Percentiles rank a stretch among this genome's conserved stretches.
These are phyloP conservation scores for Blepharisma japonicum DNA, from an alignment of 73 alveolate genomes.

Conservation along the genomic window DNA sequence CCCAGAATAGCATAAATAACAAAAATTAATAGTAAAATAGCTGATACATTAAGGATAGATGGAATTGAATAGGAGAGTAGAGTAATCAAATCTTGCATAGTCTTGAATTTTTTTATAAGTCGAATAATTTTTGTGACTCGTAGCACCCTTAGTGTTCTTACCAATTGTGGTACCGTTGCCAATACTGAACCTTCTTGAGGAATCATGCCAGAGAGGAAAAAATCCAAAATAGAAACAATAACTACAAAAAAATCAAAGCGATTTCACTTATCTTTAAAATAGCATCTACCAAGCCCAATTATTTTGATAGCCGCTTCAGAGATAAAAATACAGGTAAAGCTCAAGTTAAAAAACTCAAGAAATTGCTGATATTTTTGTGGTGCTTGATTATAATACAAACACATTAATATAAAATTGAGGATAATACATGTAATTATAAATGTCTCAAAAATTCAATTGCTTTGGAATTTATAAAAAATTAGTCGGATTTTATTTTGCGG, in stretches of 20 bases:
- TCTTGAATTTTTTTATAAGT: constrained; percentile 77
- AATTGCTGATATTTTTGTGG: constrained; percentile 26
- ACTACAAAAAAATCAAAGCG: constrained; percentile 94
- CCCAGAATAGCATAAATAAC: constrained; percentile 88
- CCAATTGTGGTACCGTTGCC: constrained; percentile 81
- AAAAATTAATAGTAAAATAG: constrained; percentile 75
- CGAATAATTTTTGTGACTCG: constrained; percentile 82
- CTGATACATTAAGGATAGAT: constrained; percentile 79
- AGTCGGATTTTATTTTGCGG: constrained; percentile 56
- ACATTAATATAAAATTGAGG: constrained; percentile 79
- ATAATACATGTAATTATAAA: constrained; percentile 50
- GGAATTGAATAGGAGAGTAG: constrained; percentile 82
- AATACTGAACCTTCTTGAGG: constrained; percentile 58
- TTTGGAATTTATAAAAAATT: constrained; percentile 72
- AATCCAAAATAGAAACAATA: constrained; percentile 77
- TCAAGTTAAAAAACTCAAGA: constrained; percentile 67
- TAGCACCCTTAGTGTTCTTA: constrained; percentile 87
- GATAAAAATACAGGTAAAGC: constrained; percentile 75
- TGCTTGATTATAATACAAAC: constrained; percentile 68
- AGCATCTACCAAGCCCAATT: constrained; percentile 77
- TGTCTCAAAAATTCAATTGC: constrained; percentile 79
- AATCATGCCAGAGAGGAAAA: constrained; percentile 62
- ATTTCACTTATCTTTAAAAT: constrained; percentile 87
- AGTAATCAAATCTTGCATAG: constrained; percentile 70
- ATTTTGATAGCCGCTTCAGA: constrained; percentile 80